Evolutionary conservation across 345 rosid species (phyloP), one percentile per base, ranked within the genome.

Genomic region (Eucalyptus coolabah): DNA sequence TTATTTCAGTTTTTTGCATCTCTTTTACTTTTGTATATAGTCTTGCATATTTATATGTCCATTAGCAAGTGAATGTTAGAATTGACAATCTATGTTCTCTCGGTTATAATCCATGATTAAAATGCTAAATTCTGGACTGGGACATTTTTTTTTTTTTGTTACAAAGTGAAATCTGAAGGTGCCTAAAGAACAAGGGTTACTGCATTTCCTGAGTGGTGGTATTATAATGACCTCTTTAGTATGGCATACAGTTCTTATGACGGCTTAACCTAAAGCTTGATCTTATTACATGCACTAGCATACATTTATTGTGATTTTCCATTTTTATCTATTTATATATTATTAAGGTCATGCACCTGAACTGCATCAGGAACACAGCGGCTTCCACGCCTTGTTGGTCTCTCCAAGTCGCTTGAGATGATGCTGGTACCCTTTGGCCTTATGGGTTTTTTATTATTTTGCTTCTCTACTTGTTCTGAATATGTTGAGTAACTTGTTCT

Each of bases 321-420:
- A 5, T 32, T 80, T 63, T 40, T 24, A 88, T 65, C 42, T 67
- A 24, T 47, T 40, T 88, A 37, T 59, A 34, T 42, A 81, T 86
- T 37, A 16, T 82, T 90, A 83, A 88, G 88, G 88, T 89, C 24
- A 50, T 88, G 86, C 86, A 56, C 89, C 86, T 94, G 88, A 90
- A 87, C 91, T 92, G 94, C 34, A 69, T 83, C 95, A 98, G 99
- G 99, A 90, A 97, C 99, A 47, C 99, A 98, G 90, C 94, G 99
- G 56, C 99, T 98, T 94, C 99, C 99, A 10, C 99, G 99, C 86
- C 99, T 98, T 91, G 98, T 98, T 91, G 99, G 99, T 88, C 96
- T 97, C 89, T 85, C 98, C 42, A 98, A 96, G 89, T 94, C 96
- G 91, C 98, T 98, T 89, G 99, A 96, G 92, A 98, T 98, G 99